Evolutionary conservation across 1,284 basidiomycete species (phyloP), one percentile per base, ranked within the genome.

Genomic region (Leccinum brunneo-olivaceum): DNA sequence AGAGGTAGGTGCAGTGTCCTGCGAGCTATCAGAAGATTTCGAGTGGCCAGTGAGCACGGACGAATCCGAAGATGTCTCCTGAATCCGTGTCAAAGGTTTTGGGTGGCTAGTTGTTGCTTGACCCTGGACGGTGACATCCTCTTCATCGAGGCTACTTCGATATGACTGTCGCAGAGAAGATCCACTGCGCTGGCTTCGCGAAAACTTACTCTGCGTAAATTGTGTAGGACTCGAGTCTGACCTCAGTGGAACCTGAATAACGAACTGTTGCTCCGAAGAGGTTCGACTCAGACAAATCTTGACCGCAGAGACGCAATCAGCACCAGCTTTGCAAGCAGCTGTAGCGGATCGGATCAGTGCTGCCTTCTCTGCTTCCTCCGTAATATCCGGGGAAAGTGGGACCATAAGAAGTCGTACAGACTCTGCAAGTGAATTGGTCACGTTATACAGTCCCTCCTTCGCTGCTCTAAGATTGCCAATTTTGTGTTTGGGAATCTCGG

Each of bases 401-500:
- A 75, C 63, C 15, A 79, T 78, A 35, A 89, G 74, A 47, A 82
- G 72, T 41, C 90, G 80, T 16, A 95, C 89, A 2, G 90, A 84
- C 51, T 95, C 88, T 36, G 94, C 92, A 34, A 98, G 74, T n/a
- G 77, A 74, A 43, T 81, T 87, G 1, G 91, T 93, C 16, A 90
- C 82, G 45, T 79, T 80, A 64, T 93, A 97, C 32, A 98, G 70
- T 15, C 80, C 78, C 52, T 90, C 86, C 61, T 93, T 90, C 2
- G 89, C 82, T 20, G 71, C 68, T 48, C 72, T 76, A 19, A 95
- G 71, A 53, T 73, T 72, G 19, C 73, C 73, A 4, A 81, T 64
- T 52, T 77, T 77, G 50, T 73, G 69, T 23, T 64, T 52, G 28
- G 79, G 74, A 42, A 87, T 64, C 49, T 77, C 75, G 27, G 79